Base-by-base conservation (phyloP, 805 yeast genomes). In the Kodamaea nitidulidarum region DNA sequence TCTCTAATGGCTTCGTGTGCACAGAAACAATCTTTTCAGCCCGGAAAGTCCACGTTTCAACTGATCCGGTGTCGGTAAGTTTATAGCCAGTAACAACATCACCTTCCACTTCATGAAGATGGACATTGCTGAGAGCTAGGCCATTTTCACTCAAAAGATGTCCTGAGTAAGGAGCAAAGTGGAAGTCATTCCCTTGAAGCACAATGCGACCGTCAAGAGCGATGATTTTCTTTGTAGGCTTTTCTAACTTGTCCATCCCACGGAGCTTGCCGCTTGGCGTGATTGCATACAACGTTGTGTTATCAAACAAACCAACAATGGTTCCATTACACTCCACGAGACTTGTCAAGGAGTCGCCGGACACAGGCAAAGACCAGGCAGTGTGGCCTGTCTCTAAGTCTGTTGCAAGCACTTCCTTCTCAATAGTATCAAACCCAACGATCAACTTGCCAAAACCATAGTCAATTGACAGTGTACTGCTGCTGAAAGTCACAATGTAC, bases 361-460 rank as follows among this genome's bases (percentile, higher is more conserved):
- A 12, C 7, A 43, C 34, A 4, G 26, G 28, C 8, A 32, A 22
- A 7, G 21, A 33, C 47, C 47, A 45, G 2, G 35, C 39, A 11
- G 35, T 25, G 15, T 11, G 15, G 3, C 47, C 42, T n/a, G 33
- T 21, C n/a, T 34, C 42, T 3, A 47, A 30, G 22, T 45, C 39
- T 15, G 37, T 18, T 3, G 47, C 50, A 7, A 46, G 42, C 26
- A 46, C 24, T 4, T 15, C 27, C 3, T 35, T 9, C 4, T 15
- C 8, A 4, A 16, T 9, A 10, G 43, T 40, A 44, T 65, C 66
- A 18, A 45, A 48, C 35, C 52, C 56, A 2, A 68, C 47, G 12
- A 68, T 44, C 6, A 61, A 39, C 36, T 67, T 68, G 14, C 49
- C 57, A 31, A 65, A 55, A 1, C 67, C 70, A 44, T 52, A 63